Conservation (phyloP, 495 filamentous ascomycete genomes). For the Hyaloscypha finlandica region DNA sequence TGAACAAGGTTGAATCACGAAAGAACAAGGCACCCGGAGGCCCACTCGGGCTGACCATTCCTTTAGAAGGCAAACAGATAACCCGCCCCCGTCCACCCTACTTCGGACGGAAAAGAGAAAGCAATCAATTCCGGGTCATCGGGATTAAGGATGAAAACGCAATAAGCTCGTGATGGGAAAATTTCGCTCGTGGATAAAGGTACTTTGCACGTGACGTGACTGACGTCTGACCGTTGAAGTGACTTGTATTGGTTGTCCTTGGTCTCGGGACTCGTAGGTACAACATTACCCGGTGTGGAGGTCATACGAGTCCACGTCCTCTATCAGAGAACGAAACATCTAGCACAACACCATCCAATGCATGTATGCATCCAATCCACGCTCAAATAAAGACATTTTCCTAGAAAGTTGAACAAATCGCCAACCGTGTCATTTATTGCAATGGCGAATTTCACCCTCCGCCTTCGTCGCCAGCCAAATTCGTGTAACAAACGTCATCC, state of each 20-base stretch:
- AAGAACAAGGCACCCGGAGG: not conserved
- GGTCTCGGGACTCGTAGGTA: too few relatives aligned
- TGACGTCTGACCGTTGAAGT: not conserved
- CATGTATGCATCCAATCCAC: constrained; percentile 2
- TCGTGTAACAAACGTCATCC: constrained; percentile 15
- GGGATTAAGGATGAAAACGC: not conserved
- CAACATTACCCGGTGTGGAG: too few relatives aligned
- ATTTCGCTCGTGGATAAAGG: not conserved
- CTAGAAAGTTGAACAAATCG: not conserved
- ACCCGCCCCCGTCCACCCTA: not conserved
- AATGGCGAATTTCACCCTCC: constrained; percentile 14
- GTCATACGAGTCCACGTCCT: not conserved
- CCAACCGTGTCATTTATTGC: not conserved
- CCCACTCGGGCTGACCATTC: not conserved
- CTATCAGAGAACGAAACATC: not conserved
- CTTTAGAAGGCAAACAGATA: not conserved
- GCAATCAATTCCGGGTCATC: not conserved
- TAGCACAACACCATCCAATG: not conserved
- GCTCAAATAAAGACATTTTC: not conserved
- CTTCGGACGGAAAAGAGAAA: not conserved
- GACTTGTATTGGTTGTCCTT: not conserved
- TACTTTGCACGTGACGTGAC: not conserved
- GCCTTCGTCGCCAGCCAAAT: constrained; percentile 26
- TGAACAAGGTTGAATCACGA: not conserved
- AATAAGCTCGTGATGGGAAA: not conserved